Conservation (phyloP, 805 yeast genomes). For the Candida easanensis region DNA sequence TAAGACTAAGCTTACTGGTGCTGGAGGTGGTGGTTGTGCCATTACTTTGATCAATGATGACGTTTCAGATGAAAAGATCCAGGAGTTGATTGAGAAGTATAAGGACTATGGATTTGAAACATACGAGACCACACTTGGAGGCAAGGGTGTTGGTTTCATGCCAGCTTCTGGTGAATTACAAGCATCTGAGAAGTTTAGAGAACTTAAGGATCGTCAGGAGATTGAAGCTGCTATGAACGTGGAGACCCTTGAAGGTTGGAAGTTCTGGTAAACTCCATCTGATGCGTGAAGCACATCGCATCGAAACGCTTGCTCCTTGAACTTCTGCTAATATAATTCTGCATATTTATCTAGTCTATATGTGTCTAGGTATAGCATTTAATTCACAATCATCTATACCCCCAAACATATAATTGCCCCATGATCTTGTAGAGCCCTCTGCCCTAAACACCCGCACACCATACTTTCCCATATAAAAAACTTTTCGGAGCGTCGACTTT, state of each 20-base stretch:
- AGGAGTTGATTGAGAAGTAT: constrained; percentile 37
- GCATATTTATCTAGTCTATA: too few species aligned
- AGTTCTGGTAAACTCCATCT: constrained; percentile 52
- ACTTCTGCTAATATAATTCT: too few species aligned
- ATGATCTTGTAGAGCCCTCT: too few species aligned
- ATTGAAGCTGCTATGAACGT: constrained; percentile 49
- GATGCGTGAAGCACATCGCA: too few species aligned
- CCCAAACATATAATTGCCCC: too few species aligned
- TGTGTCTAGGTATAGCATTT: background rate
- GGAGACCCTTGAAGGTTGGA: constrained; percentile 46
- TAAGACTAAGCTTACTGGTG: constrained; percentile 92
- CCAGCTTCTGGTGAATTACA: constrained; percentile 16
- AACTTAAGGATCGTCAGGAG: constrained; percentile 39
- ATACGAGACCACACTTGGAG: constrained; percentile 81
- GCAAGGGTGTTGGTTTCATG: constrained; percentile 75
- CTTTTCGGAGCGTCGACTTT: background rate
- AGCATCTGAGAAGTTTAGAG: constrained; percentile 35
- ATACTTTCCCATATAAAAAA: too few species aligned
- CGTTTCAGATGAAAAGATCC: constrained; percentile 32
- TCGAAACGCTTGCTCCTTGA: too few species aligned
- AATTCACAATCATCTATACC: too few species aligned
- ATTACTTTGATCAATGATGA: constrained; percentile 64
- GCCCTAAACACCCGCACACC: too few species aligned
- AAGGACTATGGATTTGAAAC: constrained; percentile 59
- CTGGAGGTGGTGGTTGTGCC: constrained; percentile 99